Conservation (phyloP, 2,329 filamentous ascomycete species). For the Calonectria montana region DNA sequence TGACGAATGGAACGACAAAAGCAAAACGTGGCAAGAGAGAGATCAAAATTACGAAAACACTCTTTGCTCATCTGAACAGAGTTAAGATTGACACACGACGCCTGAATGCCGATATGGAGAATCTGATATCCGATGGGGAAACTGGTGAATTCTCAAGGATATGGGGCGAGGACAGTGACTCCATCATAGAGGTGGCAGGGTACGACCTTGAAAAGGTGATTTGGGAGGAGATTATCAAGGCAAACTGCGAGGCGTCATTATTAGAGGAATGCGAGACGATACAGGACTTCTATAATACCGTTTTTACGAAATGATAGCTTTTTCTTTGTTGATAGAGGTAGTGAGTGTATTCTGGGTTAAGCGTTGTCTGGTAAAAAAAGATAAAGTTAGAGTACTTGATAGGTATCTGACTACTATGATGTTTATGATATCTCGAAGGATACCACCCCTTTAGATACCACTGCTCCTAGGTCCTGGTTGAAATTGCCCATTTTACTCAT, state of each 20-base stretch:
- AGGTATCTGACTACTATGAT: too few relatives aligned
- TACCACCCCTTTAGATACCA: background rate
- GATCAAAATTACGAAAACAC: conserved; percentile 25
- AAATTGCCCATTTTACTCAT: background rate
- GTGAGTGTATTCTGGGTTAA: background rate
- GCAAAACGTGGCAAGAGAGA: background rate
- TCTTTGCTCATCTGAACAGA: conserved; percentile 41
- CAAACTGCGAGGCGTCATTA: conserved; percentile 29
- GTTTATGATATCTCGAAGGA: background rate
- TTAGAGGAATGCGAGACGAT: conserved; percentile 38
- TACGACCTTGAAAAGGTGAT: conserved; percentile 39
- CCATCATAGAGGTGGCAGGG: conserved; percentile 28
- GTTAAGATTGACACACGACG: conserved; percentile 37
- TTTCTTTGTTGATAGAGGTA: background rate
- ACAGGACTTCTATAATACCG: conserved; percentile 33
- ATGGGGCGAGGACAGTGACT: conserved; percentile 31
- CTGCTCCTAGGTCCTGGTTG: background rate
- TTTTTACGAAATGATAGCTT: conserved; percentile 23
- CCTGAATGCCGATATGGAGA: conserved; percentile 19
- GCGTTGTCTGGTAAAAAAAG: background rate
- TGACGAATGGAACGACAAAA: background rate
- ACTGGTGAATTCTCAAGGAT: conserved; percentile 27
- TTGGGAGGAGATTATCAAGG: conserved; percentile 39
- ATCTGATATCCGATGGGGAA: conserved; percentile 19
- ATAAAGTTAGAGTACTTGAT: background rate